Evolutionary conservation across 1,284 basidiomycete species (phyloP), one percentile per base, ranked within the genome.

Genomic region (Ceratobasidium sp.): DNA sequence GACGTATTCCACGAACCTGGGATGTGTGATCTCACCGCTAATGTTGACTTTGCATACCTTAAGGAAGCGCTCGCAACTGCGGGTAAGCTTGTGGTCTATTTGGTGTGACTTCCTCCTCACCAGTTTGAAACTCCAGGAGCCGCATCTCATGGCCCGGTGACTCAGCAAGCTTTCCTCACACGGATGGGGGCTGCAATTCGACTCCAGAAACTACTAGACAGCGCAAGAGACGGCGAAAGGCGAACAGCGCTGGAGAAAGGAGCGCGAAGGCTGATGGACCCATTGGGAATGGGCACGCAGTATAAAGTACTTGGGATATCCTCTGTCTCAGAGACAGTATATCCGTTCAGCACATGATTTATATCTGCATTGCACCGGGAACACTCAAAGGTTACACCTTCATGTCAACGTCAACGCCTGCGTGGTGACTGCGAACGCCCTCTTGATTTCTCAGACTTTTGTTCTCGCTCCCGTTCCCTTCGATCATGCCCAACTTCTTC

Each of bases 41-140:
- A 99, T 78, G 96, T 99, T 64, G 95, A 99, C 81, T 99, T 99
- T 81, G 86, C 88, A 0, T 93, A 93, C 79, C 84, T 99, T 49
- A 86, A 86, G 76, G 93, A 96, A 80, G 89, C 94, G 0, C 82
- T 96, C 73, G 79, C 80, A 0, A 87, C 86, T 70, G 80, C 86
- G 3, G 89, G 91, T 91, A 75, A 33, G 86, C 78, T 0, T 60
- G 18, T 21, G n/a, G 84, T 88, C 51, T 89, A 90, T 0, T 88
- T 89, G 0, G 82, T 94, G 21, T 77, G 86, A 0, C 94, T 95
- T 81, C 82, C 84, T 1, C 95, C 94, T 81, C 83, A 83, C 7
- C 21, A 23, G 86, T 93, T 80, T 92, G 92, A 0, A 79, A 95
- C 7, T 80, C 84, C 38, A 78, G 18, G 86, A 92, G 0, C 82